Percentiles rank a stretch among this genome's conserved stretches.
Conservation (phyloP, 805 yeast species). For the Spathaspora arborariae region DNA sequence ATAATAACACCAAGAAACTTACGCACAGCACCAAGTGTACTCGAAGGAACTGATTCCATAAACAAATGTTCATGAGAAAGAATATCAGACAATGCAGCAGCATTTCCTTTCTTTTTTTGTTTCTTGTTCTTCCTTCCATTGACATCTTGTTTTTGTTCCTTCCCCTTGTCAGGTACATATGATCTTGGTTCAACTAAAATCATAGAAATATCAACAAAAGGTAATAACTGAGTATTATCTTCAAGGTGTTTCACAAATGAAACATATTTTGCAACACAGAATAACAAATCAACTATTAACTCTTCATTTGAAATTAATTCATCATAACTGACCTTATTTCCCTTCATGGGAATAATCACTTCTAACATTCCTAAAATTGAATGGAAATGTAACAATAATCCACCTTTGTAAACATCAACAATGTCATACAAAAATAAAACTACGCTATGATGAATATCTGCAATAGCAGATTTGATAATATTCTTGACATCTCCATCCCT, state of each 20-base stretch:
- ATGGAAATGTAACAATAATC: conserved; percentile 44
- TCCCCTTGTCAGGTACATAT: conserved; percentile 6
- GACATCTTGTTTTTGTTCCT: background rate
- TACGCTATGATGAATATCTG: conserved; percentile 43
- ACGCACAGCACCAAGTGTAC: conserved; percentile 33
- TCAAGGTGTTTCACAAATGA: conserved; percentile 34
- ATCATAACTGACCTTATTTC: conserved; percentile 25
- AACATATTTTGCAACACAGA: conserved; percentile 25
- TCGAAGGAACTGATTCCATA: conserved; percentile 33
- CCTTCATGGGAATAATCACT: conserved; percentile 51
- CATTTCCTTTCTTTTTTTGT: conserved; percentile 38
- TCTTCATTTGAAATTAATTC: conserved; percentile 35
- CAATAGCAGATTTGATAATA: conserved; percentile 41
- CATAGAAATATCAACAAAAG: conserved; percentile 57
- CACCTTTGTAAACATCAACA: conserved; percentile 33
- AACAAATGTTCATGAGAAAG: conserved; percentile 64
- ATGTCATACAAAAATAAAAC: conserved; percentile 37
- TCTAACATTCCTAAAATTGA: conserved; percentile 55
- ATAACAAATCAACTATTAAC: conserved; percentile 35
- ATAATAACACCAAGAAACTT: conserved; percentile 49
- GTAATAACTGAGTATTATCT: conserved; percentile 51
- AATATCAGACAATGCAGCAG: conserved; percentile 61
- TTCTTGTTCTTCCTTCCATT: conserved; percentile 29
- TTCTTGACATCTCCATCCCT: conserved; percentile 49
- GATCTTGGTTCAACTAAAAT: conserved; percentile 36